These are phyloP conservation scores for Trametes gibbosa DNA, from an alignment of 768 basidiomycete genomes.

Conservation along the genomic window DNA sequence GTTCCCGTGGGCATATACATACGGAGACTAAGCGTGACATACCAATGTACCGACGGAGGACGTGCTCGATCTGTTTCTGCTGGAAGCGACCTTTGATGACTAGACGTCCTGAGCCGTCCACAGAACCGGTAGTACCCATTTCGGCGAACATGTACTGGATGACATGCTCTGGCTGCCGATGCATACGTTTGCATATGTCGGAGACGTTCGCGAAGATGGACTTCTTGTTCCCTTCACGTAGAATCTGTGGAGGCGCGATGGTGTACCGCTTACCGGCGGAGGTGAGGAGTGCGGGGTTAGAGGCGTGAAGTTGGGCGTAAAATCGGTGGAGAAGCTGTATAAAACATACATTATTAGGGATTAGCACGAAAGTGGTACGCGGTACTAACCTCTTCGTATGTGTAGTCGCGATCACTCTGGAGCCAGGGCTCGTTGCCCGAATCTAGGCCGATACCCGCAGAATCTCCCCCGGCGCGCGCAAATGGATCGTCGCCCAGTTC, in stretches of 20 bases:
- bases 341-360: background rate
- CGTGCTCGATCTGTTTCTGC: slow-evolving; percentile 97
- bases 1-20: background rate
- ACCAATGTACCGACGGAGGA: slow-evolving; percentile 95
- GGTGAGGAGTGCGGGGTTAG: slow-evolving; percentile 87
- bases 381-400: slow-evolving; percentile 79
- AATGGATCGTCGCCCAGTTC: slow-evolving; percentile 92
- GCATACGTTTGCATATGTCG: slow-evolving; percentile 99
- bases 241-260: slow-evolving; percentile 92
- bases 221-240: slow-evolving; percentile 96
- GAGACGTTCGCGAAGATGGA: slow-evolving; percentile 95
- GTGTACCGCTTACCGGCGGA: slow-evolving; percentile 93
- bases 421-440: slow-evolving; percentile 87
- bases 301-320: slow-evolving; percentile 86
- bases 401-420: slow-evolving; percentile 90
- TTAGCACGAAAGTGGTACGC: background rate
- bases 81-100: slow-evolving; percentile 99
- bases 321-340: slow-evolving; percentile 86
- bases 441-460: slow-evolving; percentile 55
- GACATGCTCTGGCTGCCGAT: slow-evolving; percentile 95
- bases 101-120: slow-evolving; percentile 87
- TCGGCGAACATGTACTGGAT: slow-evolving; percentile 97
- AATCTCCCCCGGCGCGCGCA: slow-evolving; percentile 45
- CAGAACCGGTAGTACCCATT: slow-evolving; percentile 95
- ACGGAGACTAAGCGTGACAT: slow-evolving; percentile 29